Evolutionary conservation across 352 stramenopile species (phyloP).

Genomic region (Pythium phragmiticola): DNA sequence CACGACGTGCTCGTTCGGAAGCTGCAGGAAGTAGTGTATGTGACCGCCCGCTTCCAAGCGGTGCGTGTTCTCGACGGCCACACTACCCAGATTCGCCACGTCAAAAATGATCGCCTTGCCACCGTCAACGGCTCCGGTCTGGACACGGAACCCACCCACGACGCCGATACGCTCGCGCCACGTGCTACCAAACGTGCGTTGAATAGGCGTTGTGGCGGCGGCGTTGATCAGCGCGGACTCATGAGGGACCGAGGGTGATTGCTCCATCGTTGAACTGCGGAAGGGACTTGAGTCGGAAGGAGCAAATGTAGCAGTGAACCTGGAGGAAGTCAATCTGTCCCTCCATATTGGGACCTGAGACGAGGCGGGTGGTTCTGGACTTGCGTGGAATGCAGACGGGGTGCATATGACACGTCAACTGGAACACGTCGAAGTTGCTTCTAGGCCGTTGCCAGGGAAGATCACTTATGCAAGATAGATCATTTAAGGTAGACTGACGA

Average conservation of each 20-base stretch:
- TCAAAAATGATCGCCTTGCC: not conserved
- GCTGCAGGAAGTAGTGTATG: conserved; percentile 5
- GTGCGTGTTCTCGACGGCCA: not conserved
- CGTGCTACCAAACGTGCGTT: conserved; percentile 5
- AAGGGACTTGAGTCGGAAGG: not conserved
- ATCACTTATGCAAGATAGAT: no score
- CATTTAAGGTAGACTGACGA: no score
- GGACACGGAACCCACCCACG: not conserved
- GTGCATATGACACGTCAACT: no score
- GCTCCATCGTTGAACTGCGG: not conserved
- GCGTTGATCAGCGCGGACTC: not conserved
- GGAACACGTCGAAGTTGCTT: no score
- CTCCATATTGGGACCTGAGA: no score
- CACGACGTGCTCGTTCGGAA: conserved; percentile 1
- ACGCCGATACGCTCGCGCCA: conserved; percentile 2
- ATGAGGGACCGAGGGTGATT: not conserved
- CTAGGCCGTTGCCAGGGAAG: no score
- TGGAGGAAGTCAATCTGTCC: no score
- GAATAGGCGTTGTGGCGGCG: not conserved
- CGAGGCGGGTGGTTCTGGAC: no score
- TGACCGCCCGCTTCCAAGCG: not conserved
- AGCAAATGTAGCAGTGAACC: not conserved
- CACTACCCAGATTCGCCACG: not conserved
- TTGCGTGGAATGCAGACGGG: no score
- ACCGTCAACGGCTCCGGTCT: not conserved